phyloP scores from a whole-genome alignment of 2,329 filamentous ascomycete species.

The Cucurbitaria berberidis region DNA sequence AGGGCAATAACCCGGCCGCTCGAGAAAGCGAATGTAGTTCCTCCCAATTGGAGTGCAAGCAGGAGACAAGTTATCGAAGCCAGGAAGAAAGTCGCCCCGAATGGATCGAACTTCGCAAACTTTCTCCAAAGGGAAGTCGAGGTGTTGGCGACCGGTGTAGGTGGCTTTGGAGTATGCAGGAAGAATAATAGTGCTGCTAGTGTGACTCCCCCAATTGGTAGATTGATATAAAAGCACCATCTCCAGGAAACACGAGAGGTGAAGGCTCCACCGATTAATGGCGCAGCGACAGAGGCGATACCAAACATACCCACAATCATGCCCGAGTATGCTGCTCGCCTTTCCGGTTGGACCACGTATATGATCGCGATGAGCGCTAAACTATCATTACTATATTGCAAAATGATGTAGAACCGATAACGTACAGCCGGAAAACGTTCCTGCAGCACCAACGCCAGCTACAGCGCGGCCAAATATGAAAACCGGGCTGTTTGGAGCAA shows the following conservation, averaged over 20 bases:
- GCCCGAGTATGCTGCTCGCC: neutral
- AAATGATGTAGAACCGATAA: neutral
- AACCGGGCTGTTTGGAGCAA: constrained; percentile 42
- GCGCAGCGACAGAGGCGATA: constrained; percentile 2
- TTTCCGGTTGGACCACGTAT: neutral
- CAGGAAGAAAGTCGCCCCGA: constrained; percentile 50
- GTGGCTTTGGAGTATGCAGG: neutral
- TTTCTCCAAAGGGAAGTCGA: neutral
- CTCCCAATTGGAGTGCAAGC: constrained; percentile 55
- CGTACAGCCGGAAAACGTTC: constrained; percentile 39
- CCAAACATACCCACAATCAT: neutral
- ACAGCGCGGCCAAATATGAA: constrained; percentile 55
- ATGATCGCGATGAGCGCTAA: neutral
- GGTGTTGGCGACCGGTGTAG: neutral
- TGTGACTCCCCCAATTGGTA: constrained; percentile 3
- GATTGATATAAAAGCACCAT: constrained; percentile 19
- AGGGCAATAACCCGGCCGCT: constrained; percentile 52
- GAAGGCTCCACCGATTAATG: constrained; percentile 11
- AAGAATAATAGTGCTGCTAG: neutral
- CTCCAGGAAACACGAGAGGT: constrained; percentile 4
- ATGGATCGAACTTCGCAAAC: constrained; percentile 3
- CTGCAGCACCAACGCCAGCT: constrained; percentile 53
- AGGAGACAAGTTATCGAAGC: constrained; percentile 49
- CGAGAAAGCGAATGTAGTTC: constrained; percentile 50
- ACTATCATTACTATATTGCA: neutral